Evolutionary conservation across 495 filamentous ascomycete genomes (phyloP).

Genomic region (Trichoderma erinaceum): DNA sequence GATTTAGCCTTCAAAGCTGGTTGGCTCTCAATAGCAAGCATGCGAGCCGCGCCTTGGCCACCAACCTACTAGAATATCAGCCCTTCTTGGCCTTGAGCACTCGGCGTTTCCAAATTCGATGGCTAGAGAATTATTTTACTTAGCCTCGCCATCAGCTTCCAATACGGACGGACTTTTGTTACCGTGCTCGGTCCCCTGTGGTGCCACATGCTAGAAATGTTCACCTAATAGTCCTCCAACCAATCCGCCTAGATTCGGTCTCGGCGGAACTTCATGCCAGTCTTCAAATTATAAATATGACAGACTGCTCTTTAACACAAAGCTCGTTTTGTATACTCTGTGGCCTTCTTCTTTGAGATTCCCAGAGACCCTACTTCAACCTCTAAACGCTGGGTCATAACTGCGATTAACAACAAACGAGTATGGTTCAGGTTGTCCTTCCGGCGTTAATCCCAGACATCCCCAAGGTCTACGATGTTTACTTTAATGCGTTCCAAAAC

Average conservation of each 20-base stretch:
- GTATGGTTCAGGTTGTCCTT: slow-evolving; percentile 29
- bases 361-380: too few species aligned
- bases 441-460: slow-evolving; percentile 36
- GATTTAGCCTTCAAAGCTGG: not conserved
- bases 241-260: not conserved
- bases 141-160: not conserved
- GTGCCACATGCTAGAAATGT: not conserved
- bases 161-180: not conserved
- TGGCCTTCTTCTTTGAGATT: not conserved
- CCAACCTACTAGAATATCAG: not conserved
- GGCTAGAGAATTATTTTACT: not conserved
- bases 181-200: not conserved
- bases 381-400: too few species aligned
- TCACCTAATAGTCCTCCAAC: not conserved
- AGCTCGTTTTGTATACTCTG: not conserved
- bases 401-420: not conserved
- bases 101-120: not conserved
- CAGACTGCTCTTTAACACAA: not conserved
- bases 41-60: not conserved
- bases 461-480: slow-evolving; percentile 29
- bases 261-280: not conserved
- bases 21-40: not conserved
- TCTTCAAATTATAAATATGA: not conserved
- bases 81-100: not conserved
- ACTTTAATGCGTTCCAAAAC: slow-evolving; percentile 32